A percentile compares a stretch with the other conserved stretches of the same genome.
Conservation (phyloP, 805 yeast genomes). For the Schwanniomyces yamadae region DNA sequence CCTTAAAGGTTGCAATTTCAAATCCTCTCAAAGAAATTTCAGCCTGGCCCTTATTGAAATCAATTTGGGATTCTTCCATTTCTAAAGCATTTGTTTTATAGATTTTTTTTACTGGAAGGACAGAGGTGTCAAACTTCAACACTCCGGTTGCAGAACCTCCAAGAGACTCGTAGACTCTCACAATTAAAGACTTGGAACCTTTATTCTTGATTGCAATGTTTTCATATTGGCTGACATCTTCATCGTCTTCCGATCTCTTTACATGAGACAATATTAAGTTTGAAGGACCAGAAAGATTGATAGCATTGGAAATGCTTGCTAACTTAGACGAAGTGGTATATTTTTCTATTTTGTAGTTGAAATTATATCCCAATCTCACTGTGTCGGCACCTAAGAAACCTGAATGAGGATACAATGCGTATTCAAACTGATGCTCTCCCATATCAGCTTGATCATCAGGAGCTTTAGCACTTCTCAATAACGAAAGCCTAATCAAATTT, state of each 20-base stretch:
- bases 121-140: constrained; percentile 39
- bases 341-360: constrained; percentile 55
- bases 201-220: constrained; percentile 44
- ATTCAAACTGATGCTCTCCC: constrained; percentile 81
- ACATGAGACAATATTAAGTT: constrained; percentile 71
- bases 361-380: constrained; percentile 74
- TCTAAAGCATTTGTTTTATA: constrained; percentile 61
- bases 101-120: constrained; percentile 45
- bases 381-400: constrained; percentile 65
- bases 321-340: constrained; percentile 11
- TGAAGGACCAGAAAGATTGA: constrained; percentile 44
- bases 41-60: constrained; percentile 28
- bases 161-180: constrained; percentile 81
- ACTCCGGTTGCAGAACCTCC: constrained; percentile 72
- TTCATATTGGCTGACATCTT: constrained; percentile 47
- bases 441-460: constrained; percentile 96
- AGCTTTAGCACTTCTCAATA: constrained; percentile 87
- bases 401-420: constrained; percentile 79
- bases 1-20: constrained; percentile 68
- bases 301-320: constrained; percentile 17
- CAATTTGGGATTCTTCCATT: constrained; percentile 44
- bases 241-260: constrained; percentile 87
- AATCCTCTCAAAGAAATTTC: constrained; percentile 62
- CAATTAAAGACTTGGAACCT: constrained; percentile 48
- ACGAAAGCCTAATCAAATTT: constrained; percentile 80